A percentile compares a stretch with the other conserved stretches of the same genome.
Evolutionary conservation across 2,329 filamentous ascomycete species (phyloP).

Genomic region (Pseudocercospora fijiensis): DNA sequence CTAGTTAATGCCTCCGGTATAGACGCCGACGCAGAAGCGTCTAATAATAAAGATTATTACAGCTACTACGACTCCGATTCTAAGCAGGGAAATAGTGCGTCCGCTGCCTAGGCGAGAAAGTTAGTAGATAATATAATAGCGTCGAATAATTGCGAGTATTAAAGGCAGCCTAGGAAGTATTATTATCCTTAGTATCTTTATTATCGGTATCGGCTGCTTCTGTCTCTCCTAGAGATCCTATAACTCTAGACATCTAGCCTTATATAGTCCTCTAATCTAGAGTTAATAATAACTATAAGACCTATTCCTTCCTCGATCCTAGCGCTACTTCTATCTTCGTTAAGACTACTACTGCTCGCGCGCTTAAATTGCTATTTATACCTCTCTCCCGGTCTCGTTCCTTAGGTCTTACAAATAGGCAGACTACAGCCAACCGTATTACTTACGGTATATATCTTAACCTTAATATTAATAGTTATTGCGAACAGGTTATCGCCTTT

Average conservation of each 20-base stretch:
- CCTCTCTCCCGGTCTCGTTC: background rate
- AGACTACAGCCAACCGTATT: background rate
- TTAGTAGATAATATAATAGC: background rate
- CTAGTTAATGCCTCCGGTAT: background rate
- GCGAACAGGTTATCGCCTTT: background rate
- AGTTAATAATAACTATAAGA: background rate
- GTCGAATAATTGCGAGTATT: background rate
- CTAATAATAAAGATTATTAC: too few species aligned
- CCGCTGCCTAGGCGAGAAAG: background rate
- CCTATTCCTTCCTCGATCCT: background rate
- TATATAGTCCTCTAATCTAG: background rate
- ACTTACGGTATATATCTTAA: background rate
- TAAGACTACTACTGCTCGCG: background rate
- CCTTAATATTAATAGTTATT: constrained; percentile 5
- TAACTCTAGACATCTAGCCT: background rate
- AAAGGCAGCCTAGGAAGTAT: background rate
- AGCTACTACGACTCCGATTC: too few species aligned
- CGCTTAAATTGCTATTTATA: background rate
- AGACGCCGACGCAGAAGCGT: background rate
- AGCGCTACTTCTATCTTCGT: background rate
- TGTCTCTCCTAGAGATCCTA: background rate
- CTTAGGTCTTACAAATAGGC: background rate
- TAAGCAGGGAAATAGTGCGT: background rate
- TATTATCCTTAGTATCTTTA: background rate
- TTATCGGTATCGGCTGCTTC: background rate